Base-by-base conservation (phyloP, 148 eudicot genomes). In the Rhododendron mucronatum region DNA sequence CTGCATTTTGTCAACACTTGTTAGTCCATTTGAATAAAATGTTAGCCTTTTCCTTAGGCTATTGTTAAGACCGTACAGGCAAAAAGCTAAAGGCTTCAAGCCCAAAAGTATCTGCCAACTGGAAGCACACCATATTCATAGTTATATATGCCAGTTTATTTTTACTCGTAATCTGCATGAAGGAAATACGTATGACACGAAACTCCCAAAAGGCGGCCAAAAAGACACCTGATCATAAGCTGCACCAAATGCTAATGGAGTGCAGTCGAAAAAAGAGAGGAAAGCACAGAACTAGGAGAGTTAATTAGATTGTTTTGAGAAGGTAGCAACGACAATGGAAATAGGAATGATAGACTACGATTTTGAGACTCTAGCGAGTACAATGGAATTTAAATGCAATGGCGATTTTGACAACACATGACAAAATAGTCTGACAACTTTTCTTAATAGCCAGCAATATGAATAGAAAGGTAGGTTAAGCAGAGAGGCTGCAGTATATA, bases 1-100 rank as follows among this genome's bases (percentile, higher is more conserved):
- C 91, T 90, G 89, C 86, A 87, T 55, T 71, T 81, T 47, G 45
- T 57, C 44, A 55, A 41, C 21, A 84, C 23, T 50, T 65, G 13
- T 30, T 50, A 80, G 83, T 65, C 28, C 48, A 39, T 65, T 21
- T 13, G 7, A 20, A 3, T 16, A 21, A 37, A 21, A n/a, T 69
- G 30, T 10, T 30, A 30, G 75, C 23, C 23, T 8, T 61, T 26
- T 65, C 73, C 73, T n/a, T 7, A 3, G 9, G 15, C 73, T 65
- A 23, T 65, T 10, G 4, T 9, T 0, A 65, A 65, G 73, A n/a
- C 28, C 26, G 26, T 65, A 65, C 26, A 10, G 28, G 73, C 65
- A 26, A 2, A 65, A 26, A n/a, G 28, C 9, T n/a, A 65, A n/a
- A 65, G n/a, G 13, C 30, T 0, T 26, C 26, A 65, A 65, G 28